Base-by-base conservation (phyloP, 208 protist genomes). In the Trypanosoma mega region DNA sequence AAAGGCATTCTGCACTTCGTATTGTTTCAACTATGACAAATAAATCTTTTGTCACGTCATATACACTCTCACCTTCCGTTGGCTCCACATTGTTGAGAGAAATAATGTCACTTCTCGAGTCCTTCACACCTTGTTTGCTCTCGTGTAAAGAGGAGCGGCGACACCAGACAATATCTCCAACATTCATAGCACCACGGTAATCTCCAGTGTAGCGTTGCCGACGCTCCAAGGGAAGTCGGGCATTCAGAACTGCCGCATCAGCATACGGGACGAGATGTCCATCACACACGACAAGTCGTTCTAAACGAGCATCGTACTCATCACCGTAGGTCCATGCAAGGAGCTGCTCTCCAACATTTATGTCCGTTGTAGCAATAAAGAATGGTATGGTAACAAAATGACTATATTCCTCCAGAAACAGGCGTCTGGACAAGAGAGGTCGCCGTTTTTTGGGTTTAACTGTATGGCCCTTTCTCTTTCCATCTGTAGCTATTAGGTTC, bases 281-380 rank as follows among this genome's bases (percentile, higher is more conserved):
- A 26, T 82, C 74, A 9, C 82, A 79, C 16, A 94, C 84, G 2
- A 68, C 87, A 16, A 74, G 43, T 7, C 87, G 80, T 74, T 94
- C 87, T 23, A 94, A 68, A 51, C 78, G 80, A 2, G 87, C 87
- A 65, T 94, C 87, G 75, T 94, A 94, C 45, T 87, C 84, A 45
- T 91, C 87, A 20, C 87, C 87, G 71, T 94, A 94, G n/a, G 84
- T 86, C 82, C 84, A 92, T 30, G 87, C 81, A 4, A 94, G 68
- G n/a, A 94, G 70, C 44, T 78, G 47, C 7, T 74, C 55, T 3
- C 87, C 87, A 1, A 74, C 72, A 20, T 78, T 68, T 16, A 92
- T 81, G 51, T 94, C 87, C 2, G 84, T 76, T 21, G 84, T 90
- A 3, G 75, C 67, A 24, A 94, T 72, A 50, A 94, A 94, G 30